Conservation (phyloP, 1,139 yeast species). For the Debaryomycetaceae sp. region DNA sequence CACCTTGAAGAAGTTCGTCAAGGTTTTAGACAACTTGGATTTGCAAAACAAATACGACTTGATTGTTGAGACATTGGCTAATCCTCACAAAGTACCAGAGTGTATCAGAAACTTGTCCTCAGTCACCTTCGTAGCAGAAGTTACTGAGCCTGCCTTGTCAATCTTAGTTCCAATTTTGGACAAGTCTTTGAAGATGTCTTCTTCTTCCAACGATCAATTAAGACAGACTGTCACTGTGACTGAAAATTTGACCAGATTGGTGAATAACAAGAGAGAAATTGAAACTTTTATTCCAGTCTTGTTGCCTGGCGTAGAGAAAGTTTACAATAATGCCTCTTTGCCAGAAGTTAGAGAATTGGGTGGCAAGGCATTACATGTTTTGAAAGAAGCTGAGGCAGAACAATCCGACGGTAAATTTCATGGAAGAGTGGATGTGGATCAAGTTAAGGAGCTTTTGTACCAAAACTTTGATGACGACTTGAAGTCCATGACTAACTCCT, state of each 20-base stretch:
- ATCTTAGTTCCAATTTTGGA: slow-evolving; percentile 88
- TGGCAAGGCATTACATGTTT: slow-evolving; percentile 73
- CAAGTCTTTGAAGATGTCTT: slow-evolving; percentile 83
- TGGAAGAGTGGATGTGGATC: slow-evolving; percentile 61
- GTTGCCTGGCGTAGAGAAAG: slow-evolving; percentile 87
- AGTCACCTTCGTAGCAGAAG: slow-evolving; percentile 97
- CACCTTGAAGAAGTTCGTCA: slow-evolving; percentile 68
- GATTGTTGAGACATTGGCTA: slow-evolving; percentile 83
- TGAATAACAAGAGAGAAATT: slow-evolving; percentile 89
- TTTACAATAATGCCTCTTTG: slow-evolving; percentile 82
- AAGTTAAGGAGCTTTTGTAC: slow-evolving; percentile 47
- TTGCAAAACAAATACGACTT: slow-evolving; percentile 81
- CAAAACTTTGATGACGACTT: slow-evolving; percentile 32
- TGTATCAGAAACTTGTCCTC: slow-evolving; percentile 88
- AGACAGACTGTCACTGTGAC: slow-evolving; percentile 96
- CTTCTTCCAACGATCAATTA: slow-evolving; percentile 91
- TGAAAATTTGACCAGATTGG: slow-evolving; percentile 92
- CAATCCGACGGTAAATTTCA: slow-evolving; percentile 68
- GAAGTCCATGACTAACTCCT: slow-evolving; percentile 16
- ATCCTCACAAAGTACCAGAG: slow-evolving; percentile 83
- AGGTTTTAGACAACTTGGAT: slow-evolving; percentile 87
- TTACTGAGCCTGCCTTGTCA: slow-evolving; percentile 91
- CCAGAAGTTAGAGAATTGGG: slow-evolving; percentile 98
- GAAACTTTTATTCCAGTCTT: slow-evolving; percentile 82
- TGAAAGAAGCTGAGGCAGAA: slow-evolving; percentile 75